Conservation (phyloP, 2,329 filamentous ascomycete species). For the Hymenoscyphus fructigenus region DNA sequence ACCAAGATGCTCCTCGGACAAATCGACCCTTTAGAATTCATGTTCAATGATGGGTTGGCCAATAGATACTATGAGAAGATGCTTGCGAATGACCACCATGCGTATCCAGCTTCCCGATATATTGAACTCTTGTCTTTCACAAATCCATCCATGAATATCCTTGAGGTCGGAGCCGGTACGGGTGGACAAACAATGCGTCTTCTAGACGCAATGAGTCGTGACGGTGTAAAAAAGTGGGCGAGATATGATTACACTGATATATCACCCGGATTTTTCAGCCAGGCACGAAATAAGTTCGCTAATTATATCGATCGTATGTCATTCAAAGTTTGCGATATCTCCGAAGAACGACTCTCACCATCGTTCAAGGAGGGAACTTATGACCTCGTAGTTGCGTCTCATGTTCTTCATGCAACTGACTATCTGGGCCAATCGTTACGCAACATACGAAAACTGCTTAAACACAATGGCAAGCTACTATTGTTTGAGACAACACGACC, state of each 20-base stretch:
- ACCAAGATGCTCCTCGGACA: conserved; percentile 1
- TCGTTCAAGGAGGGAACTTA: conserved; percentile 28
- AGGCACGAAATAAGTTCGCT: neutral
- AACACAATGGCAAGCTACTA: conserved; percentile 20
- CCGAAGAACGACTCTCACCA: conserved; percentile 21
- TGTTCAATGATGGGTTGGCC: conserved; percentile 6
- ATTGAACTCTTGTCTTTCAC: conserved; percentile 16
- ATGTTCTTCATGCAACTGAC: conserved; percentile 28
- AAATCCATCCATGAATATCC: conserved; percentile 23
- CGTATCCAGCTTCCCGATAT: neutral
- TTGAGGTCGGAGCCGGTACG: conserved; percentile 22
- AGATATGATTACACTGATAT: conserved; percentile 9
- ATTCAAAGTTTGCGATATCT: conserved; percentile 33
- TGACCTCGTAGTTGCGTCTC: conserved; percentile 28
- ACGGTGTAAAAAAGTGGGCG: conserved; percentile 13
- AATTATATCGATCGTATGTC: conserved; percentile 26
- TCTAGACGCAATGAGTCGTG: neutral
- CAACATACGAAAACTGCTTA: conserved; percentile 23
- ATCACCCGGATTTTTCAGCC: neutral
- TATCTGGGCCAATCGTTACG: conserved; percentile 15
- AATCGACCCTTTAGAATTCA: conserved; percentile 11
- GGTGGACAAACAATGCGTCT: conserved; percentile 1
- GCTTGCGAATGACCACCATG: neutral
- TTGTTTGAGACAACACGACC: neutral
- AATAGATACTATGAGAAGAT: conserved; percentile 4